Evolutionary conservation across 768 basidiomycete genomes (phyloP), one percentile per base, ranked within the genome.

Genomic region (Rhizopogon rudus): DNA sequence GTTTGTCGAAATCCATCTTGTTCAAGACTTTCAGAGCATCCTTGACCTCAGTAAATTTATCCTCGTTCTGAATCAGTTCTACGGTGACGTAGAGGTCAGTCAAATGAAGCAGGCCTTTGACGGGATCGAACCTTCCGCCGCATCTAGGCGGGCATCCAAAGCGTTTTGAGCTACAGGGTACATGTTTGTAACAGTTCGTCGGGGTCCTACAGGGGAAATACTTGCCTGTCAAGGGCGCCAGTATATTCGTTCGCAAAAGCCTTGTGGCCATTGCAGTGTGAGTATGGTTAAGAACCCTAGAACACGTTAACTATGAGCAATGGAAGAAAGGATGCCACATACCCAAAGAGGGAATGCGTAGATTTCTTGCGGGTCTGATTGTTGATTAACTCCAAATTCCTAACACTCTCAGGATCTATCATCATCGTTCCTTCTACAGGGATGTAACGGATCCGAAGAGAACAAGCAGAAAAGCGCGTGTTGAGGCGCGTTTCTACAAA

Each of bases 391-490:
- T 99, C 97, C 6, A 99, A 79, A 66, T 96, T 94, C 41, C 81
- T 81, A 3, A 85, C 91, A 0, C 90, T 93, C 57, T 94, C 94
- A 0, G 85, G 79, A 65, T 98, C 97, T 59, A 99, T 88, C 80
- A 97, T 81, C 88, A 98, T 91, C 0, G 92, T 95, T 0, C 95
- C 95, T 66, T 95, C 91, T 0, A 90, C 84, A 2, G 89, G 82
- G 1, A 82, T 75, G 63, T 88, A 94, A 20, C 82, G 78, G 53
- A 93, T 91, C 35, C 84, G 79, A 22, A 93, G 74, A 8, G 91
- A 91, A 3, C 73, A 75, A 0, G 79, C 68, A 1, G 89, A 78
- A 66, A 90, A 98, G 13, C 83, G 80, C 0, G 80, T 82, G 59
- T 90, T 88, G 51, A 88, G 70, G 49, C 81, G 80, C 2, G 71